Evolutionary conservation across 2,329 filamentous ascomycete genomes (phyloP).

Genomic region (Juglanconis oblonga): DNA sequence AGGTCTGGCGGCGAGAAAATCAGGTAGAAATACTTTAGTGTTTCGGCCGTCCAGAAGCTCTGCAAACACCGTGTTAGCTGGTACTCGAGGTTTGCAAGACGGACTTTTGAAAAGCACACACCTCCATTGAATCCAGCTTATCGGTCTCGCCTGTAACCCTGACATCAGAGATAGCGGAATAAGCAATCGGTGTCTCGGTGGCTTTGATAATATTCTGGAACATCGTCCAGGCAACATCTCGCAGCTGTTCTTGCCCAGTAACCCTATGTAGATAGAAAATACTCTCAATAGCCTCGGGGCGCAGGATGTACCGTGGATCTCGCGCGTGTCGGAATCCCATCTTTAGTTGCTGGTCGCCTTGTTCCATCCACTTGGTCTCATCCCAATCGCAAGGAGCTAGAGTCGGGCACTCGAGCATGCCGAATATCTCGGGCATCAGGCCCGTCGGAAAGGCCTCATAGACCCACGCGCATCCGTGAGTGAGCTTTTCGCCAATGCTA

Average conservation of each 20-base stretch:
- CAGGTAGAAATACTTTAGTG: too few relatives aligned
- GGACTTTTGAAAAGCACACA: not conserved
- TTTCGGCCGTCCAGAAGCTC: conserved; percentile 20
- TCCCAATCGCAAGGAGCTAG: conserved; percentile 27
- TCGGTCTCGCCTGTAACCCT: not conserved
- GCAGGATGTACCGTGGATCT: conserved; percentile 15
- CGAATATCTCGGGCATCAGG: conserved; percentile 51
- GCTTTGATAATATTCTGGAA: conserved; percentile 12
- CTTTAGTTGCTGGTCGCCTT: conserved; percentile 5
- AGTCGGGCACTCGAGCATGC: conserved; percentile 37
- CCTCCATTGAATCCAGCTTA: conserved; percentile 10
- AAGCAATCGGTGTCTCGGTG: conserved; percentile 4
- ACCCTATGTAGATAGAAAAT: conserved; percentile 15
- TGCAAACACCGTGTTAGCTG: too few relatives aligned
- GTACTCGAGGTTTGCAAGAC: not conserved
- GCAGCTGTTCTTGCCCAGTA: conserved; percentile 12
- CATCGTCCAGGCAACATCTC: conserved; percentile 15
- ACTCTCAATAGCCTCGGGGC: conserved; percentile 19
- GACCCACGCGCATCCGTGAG: conserved; percentile 50
- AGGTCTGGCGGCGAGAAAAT: conserved; percentile 10
- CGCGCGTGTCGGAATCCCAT: conserved; percentile 6
- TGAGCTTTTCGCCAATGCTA: conserved; percentile 41
- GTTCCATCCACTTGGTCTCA: conserved; percentile 22
- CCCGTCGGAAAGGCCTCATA: conserved; percentile 46
- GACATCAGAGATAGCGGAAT: conserved; percentile 12